Conservation (phyloP, 2,329 filamentous ascomycete genomes). For the Rhynchosporium graminicola region DNA sequence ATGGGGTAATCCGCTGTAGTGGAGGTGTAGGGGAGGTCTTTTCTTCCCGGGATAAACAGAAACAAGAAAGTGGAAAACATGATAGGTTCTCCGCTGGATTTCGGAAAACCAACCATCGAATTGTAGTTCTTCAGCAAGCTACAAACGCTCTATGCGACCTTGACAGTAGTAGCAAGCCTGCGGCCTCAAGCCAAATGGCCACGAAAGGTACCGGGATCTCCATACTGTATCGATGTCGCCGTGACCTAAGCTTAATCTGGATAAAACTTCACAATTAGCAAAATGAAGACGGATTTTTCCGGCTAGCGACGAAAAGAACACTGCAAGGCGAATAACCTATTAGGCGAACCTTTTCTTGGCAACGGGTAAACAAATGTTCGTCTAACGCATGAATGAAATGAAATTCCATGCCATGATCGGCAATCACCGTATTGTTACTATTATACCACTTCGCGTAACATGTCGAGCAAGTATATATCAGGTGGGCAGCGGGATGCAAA, state of each 20-base stretch:
- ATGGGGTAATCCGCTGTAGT: too few species aligned
- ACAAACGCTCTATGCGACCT: too few species aligned
- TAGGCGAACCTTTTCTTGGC: not conserved
- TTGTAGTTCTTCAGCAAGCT: not conserved
- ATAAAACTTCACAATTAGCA: constrained; percentile 9
- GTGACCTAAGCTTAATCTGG: constrained; percentile 11
- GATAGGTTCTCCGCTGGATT: too few species aligned
- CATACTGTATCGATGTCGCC: not conserved
- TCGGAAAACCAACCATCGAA: not conserved
- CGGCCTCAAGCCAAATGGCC: not conserved
- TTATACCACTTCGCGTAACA: not conserved
- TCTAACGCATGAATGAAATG: not conserved
- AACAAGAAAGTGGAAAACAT: not conserved
- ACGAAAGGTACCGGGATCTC: constrained; percentile 13
- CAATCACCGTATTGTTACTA: not conserved
- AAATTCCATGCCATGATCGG: not conserved
- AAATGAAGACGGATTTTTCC: not conserved
- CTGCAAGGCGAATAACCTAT: not conserved
- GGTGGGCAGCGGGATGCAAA: not conserved
- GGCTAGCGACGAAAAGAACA: not conserved
- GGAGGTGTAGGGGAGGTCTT: too few species aligned
- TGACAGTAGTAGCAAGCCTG: not conserved
- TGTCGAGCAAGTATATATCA: not conserved
- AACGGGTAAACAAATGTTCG: not conserved
- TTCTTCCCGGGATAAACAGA: not conserved